Percentiles rank a stretch among this genome's conserved stretches.
phyloP scores from a whole-genome alignment of 2,329 filamentous ascomycete species.

The Coniella lustricola region DNA sequence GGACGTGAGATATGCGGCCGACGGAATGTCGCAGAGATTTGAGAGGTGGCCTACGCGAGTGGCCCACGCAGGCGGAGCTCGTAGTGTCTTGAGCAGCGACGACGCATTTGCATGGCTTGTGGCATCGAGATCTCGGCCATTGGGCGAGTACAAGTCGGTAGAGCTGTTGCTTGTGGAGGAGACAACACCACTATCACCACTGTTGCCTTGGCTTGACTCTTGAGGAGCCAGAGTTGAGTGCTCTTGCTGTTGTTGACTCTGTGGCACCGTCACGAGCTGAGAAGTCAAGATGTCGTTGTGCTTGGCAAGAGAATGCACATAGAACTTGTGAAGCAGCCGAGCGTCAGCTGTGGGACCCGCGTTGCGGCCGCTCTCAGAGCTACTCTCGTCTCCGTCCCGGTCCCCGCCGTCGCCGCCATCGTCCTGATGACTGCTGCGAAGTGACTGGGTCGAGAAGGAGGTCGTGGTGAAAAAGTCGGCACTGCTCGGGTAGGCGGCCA shows the following conservation, averaged over 20 bases:
- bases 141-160: background rate
- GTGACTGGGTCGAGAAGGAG: constrained; percentile 24
- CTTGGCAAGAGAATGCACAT: constrained; percentile 68
- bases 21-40: constrained; percentile 64
- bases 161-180: constrained; percentile 30
- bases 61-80: constrained; percentile 7
- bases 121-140: constrained; percentile 15
- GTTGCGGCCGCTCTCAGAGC: constrained; percentile 8
- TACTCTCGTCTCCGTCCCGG: background rate
- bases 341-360: constrained; percentile 16
- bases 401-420: constrained; percentile 19
- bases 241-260: constrained; percentile 22
- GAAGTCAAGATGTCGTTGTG: constrained; percentile 62
- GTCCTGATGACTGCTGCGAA: constrained; percentile 1
- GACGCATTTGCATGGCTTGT: constrained; percentile 21
- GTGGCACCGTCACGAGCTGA: constrained; percentile 34
- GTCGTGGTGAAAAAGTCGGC: constrained; percentile 43
- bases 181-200: constrained; percentile 23
- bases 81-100: constrained; percentile 19
- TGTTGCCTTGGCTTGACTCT: constrained; percentile 9
- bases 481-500: constrained; percentile 24
- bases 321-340: constrained; percentile 54
- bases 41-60: constrained; percentile 40
- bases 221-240: background rate
- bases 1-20: constrained; percentile 53